Conservation (phyloP, 1,284 basidiomycete species). For the Jaminaea rosea region DNA sequence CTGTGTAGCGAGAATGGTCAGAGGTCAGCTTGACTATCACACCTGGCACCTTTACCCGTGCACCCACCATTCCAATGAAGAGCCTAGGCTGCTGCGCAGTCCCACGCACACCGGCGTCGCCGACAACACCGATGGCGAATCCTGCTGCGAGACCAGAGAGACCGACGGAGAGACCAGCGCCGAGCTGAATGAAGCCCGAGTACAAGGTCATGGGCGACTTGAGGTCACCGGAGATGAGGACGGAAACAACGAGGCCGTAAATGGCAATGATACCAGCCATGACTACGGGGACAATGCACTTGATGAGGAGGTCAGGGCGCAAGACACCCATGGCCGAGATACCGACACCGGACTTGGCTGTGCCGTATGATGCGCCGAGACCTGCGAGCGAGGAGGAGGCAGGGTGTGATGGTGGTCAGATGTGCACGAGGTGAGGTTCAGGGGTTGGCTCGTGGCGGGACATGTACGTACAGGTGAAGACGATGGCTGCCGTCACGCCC, state of each 20-base stretch:
- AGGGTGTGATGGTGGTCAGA: background rate
- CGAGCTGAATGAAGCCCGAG: conserved; percentile 89
- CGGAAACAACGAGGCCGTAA: conserved; percentile 57
- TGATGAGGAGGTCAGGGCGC: conserved; percentile 96
- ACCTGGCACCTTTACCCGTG: too few relatives aligned
- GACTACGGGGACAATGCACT: conserved; percentile 91
- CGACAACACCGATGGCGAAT: conserved; percentile 92
- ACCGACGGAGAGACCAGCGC: conserved; percentile 84
- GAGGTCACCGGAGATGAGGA: conserved; percentile 49
- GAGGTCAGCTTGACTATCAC: too few relatives aligned
- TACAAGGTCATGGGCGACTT: conserved; percentile 55
- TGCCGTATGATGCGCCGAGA: conserved; percentile 90
- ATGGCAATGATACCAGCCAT: conserved; percentile 95
- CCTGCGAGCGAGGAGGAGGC: conserved; percentile 47
- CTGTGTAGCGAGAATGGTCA: conserved; percentile 5
- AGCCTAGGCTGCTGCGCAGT: conserved; percentile 69
- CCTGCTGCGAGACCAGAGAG: conserved; percentile 90
- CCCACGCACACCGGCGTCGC: conserved; percentile 62
- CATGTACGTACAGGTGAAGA: conserved; percentile 62
- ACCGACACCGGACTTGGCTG: conserved; percentile 92
- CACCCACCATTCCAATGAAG: conserved; percentile 65
- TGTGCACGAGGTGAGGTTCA: background rate
- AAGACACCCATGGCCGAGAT: conserved; percentile 92
- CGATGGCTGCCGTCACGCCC: conserved; percentile 92
- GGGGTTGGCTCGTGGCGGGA: background rate